phyloP scores from a whole-genome alignment of 1,284 basidiomycete species.

The Rhodotorula sp. region DNA sequence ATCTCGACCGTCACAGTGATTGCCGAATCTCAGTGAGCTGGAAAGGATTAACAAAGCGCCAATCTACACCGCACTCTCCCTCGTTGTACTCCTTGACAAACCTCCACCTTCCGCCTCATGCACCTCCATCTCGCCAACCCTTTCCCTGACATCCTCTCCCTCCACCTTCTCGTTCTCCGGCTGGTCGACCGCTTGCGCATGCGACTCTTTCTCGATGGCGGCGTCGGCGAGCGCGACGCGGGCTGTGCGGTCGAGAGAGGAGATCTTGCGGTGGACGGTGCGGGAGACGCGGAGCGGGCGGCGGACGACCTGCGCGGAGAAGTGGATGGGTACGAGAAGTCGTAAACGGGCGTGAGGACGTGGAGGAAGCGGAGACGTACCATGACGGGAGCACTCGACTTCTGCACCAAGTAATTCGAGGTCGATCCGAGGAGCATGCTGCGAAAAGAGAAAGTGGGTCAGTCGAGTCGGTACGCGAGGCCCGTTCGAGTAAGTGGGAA shows the following conservation, averaged over 20 bases:
- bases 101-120: background rate
- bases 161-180: slow-evolving; percentile 15
- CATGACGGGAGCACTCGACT: slow-evolving; percentile 88
- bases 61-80: background rate
- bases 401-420: slow-evolving; percentile 93
- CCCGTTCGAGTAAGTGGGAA: background rate
- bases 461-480: no score
- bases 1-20: background rate
- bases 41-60: no score
- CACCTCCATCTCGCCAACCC: slow-evolving; percentile 10
- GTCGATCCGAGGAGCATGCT: slow-evolving; percentile 95
- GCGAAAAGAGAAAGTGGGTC: slow-evolving; percentile 5
- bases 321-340: slow-evolving; percentile 5
- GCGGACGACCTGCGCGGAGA: slow-evolving; percentile 59
- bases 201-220: slow-evolving; percentile 64
- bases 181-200: slow-evolving; percentile 29
- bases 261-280: slow-evolving; percentile 51
- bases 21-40: background rate
- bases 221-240: slow-evolving; percentile 84
- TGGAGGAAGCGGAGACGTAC: slow-evolving; percentile 9
- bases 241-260: slow-evolving; percentile 51
- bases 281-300: slow-evolving; percentile 73
- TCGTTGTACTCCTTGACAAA: background rate
- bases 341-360: slow-evolving; percentile 1
- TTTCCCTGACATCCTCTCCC: slow-evolving; percentile 9